These are phyloP conservation scores for Dactylellina leptospora DNA, from an alignment of 2,329 filamentous ascomycete genomes.

Conservation along the genomic window DNA sequence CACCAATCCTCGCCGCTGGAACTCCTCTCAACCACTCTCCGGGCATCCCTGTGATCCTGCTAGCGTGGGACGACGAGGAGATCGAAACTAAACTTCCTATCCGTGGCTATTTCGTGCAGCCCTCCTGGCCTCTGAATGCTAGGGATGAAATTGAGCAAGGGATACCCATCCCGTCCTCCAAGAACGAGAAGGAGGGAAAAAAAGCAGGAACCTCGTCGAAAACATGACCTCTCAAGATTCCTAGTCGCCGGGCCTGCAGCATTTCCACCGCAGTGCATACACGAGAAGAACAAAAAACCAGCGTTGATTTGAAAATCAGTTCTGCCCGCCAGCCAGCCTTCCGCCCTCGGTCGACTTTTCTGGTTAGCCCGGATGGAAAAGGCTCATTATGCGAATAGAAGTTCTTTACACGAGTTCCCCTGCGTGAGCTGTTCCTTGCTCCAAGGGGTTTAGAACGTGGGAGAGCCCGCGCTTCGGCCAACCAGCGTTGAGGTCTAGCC, in stretches of 20 bases:
- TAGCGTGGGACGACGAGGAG: slow-evolving; percentile 38
- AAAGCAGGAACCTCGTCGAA: slow-evolving; percentile 33
- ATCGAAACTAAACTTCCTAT: slow-evolving; percentile 52
- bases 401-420: slow-evolving; percentile 27
- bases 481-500: slow-evolving; percentile 46
- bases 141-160: slow-evolving; percentile 54
- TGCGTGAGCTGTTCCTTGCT: slow-evolving; percentile 44
- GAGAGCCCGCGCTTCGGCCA: slow-evolving; percentile 49
- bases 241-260: slow-evolving; percentile 29
- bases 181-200: slow-evolving; percentile 25
- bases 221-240: slow-evolving; percentile 17
- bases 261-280: slow-evolving; percentile 8
- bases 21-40: slow-evolving; percentile 32
- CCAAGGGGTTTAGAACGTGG: slow-evolving; percentile 48
- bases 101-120: slow-evolving; percentile 53
- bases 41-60: slow-evolving; percentile 24
- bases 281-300: slow-evolving; percentile 1
- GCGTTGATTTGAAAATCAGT: background rate
- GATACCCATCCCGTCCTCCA: slow-evolving; percentile 43
- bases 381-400: slow-evolving; percentile 19
- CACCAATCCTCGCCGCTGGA: background rate
- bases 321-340: slow-evolving; percentile 8
- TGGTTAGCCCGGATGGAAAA: slow-evolving; percentile 22
- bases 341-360: slow-evolving; percentile 4
- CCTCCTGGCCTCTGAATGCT: slow-evolving; percentile 42